Base-by-base conservation (phyloP, 1,284 basidiomycete genomes). In the Malassezia caprae region DNA sequence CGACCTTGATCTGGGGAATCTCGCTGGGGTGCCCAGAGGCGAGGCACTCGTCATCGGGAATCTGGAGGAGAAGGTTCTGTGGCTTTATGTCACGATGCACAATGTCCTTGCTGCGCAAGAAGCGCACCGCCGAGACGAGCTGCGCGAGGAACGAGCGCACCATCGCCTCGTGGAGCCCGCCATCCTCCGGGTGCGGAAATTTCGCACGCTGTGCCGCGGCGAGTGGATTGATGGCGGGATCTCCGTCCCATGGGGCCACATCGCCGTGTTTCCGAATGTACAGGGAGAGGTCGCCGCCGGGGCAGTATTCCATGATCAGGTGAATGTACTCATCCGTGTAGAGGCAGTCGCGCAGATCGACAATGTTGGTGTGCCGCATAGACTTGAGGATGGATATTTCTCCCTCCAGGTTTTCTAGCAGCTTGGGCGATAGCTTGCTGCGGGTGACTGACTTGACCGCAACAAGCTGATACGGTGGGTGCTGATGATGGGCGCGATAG, bases 41-140 rank as follows among this genome's bases (percentile, higher is more conserved):
- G 11, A 90, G 78, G 65, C 93, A 89, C 45, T 84, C 82, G 0
- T 82, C 79, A 0, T 85, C 81, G 0, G 91, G 83, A 0, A 90
- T 88, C 60, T 85, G 89, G 6, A 96, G 78, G 0, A 96, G 82
- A 0, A 98, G 80, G 75, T 96, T 96, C 84, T 91, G 65, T 27
- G 93, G 93, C 76, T 98, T 98, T 76, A 98, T 91, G 72, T 98
- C 93, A 46, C 94, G 81, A 75, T 98, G 93, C 39, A 98, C 90
- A 53, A 98, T 82, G 70, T 94, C 88, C 60, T 87, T 81, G 26
- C 84, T 82, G 17, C 91, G 82, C 49, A 98, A 80, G 75, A 96
- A 96, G 71, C 90, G 87, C 64, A 99, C 81, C 0, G 93, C 93
- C 41, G 88, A 84, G 13, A 88, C 91, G 88, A 98, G 81, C 75